phyloP scores from a whole-genome alignment of 164 flowering plant species.

The Tetrastigma voinierianum region DNA sequence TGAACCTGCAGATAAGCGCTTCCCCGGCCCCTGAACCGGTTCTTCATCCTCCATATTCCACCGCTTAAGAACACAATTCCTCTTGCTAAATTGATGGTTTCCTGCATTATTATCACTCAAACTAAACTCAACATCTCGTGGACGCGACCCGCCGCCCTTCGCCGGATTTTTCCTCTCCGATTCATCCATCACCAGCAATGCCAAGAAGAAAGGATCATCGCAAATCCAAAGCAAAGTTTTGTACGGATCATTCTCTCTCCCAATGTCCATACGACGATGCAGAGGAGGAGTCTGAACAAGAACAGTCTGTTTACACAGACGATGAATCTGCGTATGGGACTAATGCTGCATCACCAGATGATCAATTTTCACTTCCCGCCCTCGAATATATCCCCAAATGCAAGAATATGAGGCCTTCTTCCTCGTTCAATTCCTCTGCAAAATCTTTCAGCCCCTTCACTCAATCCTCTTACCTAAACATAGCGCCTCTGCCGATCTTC shows the following conservation, averaged over 20 bases:
- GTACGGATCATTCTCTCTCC: conserved; percentile 2
- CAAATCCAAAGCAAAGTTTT: not conserved
- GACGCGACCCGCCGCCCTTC: not conserved
- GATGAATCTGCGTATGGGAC: not conserved
- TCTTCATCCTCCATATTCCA: not conserved
- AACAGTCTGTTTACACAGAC: not conserved
- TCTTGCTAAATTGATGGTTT: not conserved
- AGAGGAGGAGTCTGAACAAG: not conserved
- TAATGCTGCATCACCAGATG: conserved; percentile 8
- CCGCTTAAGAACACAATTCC: not conserved
- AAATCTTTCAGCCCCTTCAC: not conserved
- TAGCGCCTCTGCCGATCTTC: conserved; percentile 45
- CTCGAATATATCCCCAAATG: not conserved
- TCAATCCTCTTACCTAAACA: conserved; percentile 22
- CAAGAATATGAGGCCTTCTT: not conserved
- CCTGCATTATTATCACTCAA: not conserved
- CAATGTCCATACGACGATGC: not conserved
- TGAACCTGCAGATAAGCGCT: conserved; percentile 1
- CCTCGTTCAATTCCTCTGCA: not conserved
- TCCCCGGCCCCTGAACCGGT: not conserved
- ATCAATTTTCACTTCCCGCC: conserved; percentile 1
- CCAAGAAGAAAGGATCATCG: not conserved
- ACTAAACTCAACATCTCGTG: not conserved
- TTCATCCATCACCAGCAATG: not conserved
- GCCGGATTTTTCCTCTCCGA: not conserved